Conservation (phyloP, 2,329 filamentous ascomycete genomes). For the Fusarium liriodendri region DNA sequence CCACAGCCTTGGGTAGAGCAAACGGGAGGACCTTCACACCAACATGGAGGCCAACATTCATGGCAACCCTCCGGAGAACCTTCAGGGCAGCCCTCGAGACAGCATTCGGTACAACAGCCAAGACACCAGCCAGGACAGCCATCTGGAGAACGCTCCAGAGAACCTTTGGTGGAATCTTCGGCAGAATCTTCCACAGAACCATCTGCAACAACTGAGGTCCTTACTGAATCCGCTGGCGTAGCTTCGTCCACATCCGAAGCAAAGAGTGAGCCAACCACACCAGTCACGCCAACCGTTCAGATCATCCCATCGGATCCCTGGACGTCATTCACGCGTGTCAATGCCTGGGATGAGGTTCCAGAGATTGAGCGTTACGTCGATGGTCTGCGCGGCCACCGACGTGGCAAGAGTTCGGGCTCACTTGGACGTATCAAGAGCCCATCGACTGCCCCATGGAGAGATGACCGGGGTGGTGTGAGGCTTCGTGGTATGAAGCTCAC, state of each 20-base stretch:
- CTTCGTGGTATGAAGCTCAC: slow-evolving; percentile 73
- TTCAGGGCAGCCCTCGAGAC: background rate
- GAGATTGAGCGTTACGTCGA: slow-evolving; percentile 91
- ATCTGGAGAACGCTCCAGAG: background rate
- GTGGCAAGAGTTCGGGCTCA: slow-evolving; percentile 49
- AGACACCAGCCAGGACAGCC: background rate
- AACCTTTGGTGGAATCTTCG: background rate
- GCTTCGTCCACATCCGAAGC: slow-evolving; percentile 45
- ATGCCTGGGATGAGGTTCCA: slow-evolving; percentile 93
- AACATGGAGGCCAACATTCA: background rate
- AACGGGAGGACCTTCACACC: background rate
- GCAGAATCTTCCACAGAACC: slow-evolving; percentile 4
- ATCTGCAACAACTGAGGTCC: slow-evolving; percentile 29
- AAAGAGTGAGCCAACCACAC: slow-evolving; percentile 57
- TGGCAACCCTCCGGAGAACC: background rate
- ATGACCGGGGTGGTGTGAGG: slow-evolving; percentile 18
- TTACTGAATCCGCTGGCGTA: slow-evolving; percentile 50
- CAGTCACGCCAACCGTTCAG: slow-evolving; percentile 60
- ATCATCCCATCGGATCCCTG: slow-evolving; percentile 70
- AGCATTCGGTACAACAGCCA: background rate
- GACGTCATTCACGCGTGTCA: slow-evolving; percentile 79
- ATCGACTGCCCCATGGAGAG: slow-evolving; percentile 18
- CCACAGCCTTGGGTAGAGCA: slow-evolving; percentile 6
- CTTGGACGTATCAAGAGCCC: slow-evolving; percentile 34
- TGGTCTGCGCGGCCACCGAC: slow-evolving; percentile 72